Evolutionary conservation across 2,329 filamentous ascomycete species (phyloP).

Genomic region (Dryadomyces quercus-mongolicae): DNA sequence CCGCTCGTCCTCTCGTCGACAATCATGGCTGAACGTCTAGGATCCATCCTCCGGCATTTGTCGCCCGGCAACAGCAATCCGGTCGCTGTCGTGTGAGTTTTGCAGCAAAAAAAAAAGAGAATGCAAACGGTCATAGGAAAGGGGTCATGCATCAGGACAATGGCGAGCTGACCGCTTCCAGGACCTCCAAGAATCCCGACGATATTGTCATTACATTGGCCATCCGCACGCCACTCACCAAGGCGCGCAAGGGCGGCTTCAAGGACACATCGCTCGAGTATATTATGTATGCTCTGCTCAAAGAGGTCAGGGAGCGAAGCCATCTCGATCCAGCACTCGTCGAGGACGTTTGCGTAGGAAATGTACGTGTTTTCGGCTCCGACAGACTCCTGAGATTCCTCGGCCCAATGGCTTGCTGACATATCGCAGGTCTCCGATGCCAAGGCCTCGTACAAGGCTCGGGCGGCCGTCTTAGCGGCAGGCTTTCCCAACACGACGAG

Average conservation of each 20-base stretch:
- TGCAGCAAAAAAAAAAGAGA: neutral
- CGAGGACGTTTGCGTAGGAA: conserved; percentile 86
- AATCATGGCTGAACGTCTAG: conserved; percentile 62
- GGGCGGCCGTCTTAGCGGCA: conserved; percentile 77
- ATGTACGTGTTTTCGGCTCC: conserved; percentile 38
- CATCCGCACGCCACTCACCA: conserved; percentile 76
- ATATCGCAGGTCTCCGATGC: conserved; percentile 57
- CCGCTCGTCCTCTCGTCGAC: neutral
- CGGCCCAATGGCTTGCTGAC: neutral
- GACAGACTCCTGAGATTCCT: too few relatives aligned
- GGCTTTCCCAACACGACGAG: conserved; percentile 86
- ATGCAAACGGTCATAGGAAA: neutral
- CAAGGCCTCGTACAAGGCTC: conserved; percentile 83
- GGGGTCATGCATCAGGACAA: too few relatives aligned
- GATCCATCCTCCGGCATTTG: conserved; percentile 78
- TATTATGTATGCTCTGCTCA: conserved; percentile 70
- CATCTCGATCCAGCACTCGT: conserved; percentile 70
- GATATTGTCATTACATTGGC: conserved; percentile 95
- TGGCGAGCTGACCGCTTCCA: conserved; percentile 22
- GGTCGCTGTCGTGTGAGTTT: conserved; percentile 63
- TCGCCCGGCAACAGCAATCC: conserved; percentile 49
- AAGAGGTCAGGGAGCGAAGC: conserved; percentile 59
- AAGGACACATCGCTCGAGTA: conserved; percentile 90
- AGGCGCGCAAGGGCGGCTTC: conserved; percentile 83
- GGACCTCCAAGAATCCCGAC: conserved; percentile 84